These are phyloP conservation scores for Marasmius sp. DNA, from an alignment of 1,284 basidiomycete genomes.

Conservation along the genomic window DNA sequence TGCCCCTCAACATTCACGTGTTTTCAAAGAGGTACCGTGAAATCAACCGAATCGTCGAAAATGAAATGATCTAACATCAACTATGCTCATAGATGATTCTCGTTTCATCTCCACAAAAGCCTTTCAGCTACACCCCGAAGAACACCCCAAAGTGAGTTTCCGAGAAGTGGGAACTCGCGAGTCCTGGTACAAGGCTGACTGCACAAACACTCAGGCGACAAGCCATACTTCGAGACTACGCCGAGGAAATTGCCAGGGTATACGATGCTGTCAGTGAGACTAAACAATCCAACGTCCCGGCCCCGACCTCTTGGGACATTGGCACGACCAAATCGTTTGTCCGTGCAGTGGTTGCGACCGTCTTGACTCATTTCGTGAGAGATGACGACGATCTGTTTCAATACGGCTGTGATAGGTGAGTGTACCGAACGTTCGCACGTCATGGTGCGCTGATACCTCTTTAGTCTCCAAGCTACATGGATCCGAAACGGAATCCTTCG, in stretches of 20 bases:
- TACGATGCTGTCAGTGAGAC: constrained; percentile 28
- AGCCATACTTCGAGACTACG: constrained; percentile 33
- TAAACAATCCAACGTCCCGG: constrained; percentile 18
- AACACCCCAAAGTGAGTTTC: constrained; percentile 15
- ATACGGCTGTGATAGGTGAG: constrained; percentile 38
- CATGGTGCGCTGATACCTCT: neutral
- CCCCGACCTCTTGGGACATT: constrained; percentile 28
- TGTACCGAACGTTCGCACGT: neutral
- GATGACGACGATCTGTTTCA: constrained; percentile 40
- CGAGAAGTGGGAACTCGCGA: neutral
- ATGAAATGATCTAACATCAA: too few relatives aligned
- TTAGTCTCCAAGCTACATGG: constrained; percentile 29
- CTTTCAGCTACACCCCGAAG: constrained; percentile 36
- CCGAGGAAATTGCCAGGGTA: constrained; percentile 31
- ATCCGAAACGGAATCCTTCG: constrained; percentile 26
- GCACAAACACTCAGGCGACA: constrained; percentile 21
- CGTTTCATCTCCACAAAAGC: constrained; percentile 29
- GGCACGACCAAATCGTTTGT: constrained; percentile 24
- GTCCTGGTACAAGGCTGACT: neutral
- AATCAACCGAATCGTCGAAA: neutral
- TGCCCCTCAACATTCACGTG: constrained; percentile 38
- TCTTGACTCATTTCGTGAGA: constrained; percentile 19
- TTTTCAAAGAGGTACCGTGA: constrained; percentile 35
- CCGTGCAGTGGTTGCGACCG: constrained; percentile 23
- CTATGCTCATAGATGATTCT: constrained; percentile 31